Conservation (phyloP, 768 basidiomycete genomes). For the Calvatia gigantea region DNA sequence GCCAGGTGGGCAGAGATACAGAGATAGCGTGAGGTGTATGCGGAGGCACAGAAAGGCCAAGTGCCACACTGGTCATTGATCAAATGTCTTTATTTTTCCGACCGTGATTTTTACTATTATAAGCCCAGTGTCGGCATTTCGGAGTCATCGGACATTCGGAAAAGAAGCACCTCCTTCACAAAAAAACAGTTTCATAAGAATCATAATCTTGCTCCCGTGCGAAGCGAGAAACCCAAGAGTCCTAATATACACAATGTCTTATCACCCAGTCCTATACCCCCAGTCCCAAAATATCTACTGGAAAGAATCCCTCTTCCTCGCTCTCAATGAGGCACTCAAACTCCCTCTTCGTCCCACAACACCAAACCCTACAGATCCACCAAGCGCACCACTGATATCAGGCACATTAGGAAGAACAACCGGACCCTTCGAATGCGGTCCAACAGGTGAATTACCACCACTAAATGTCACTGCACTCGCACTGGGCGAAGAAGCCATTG, state of each 20-base stretch:
- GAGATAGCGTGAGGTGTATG: slow-evolving; percentile 87
- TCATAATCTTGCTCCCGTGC: too few species aligned
- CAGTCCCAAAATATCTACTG: not conserved
- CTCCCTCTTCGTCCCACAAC: slow-evolving; percentile 15
- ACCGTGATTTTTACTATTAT: not conserved
- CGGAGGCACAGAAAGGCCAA: slow-evolving; percentile 59
- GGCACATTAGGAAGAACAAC: slow-evolving; percentile 20
- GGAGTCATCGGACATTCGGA: not conserved
- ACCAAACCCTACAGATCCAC: slow-evolving; percentile 10
- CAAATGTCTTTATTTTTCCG: slow-evolving; percentile 1
- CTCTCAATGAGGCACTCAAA: slow-evolving; percentile 8
- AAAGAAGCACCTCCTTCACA: too few species aligned
- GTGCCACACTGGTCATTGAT: slow-evolving; percentile 25
- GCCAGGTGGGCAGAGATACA: slow-evolving; percentile 92
- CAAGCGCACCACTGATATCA: slow-evolving; percentile 25
- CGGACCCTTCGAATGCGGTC: slow-evolving; percentile 4
- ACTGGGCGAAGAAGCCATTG: slow-evolving; percentile 20
- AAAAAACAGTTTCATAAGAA: too few species aligned
- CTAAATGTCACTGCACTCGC: slow-evolving; percentile 13
- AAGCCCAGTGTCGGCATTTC: not conserved
- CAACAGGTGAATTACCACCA: not conserved
- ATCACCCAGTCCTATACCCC: too few species aligned
- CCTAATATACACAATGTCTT: not conserved
- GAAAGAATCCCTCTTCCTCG: slow-evolving; percentile 3
- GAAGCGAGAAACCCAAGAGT: too few species aligned